These are phyloP conservation scores for Hygrocybe punicea DNA, from an alignment of 768 basidiomycete genomes.

Conservation along the genomic window DNA sequence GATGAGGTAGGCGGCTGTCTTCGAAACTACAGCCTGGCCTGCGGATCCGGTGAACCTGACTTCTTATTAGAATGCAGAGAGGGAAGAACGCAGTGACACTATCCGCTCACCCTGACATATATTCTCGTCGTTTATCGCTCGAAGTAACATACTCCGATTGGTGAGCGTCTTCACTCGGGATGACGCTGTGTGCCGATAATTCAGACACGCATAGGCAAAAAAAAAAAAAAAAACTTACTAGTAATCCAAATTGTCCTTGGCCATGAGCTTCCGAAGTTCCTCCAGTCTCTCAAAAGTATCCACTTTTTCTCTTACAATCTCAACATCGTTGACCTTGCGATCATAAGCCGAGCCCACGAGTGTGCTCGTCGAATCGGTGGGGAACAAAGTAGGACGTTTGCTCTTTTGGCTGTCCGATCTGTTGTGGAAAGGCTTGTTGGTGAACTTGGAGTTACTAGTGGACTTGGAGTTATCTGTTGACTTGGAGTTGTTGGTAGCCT, in stretches of 20 bases:
- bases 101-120: conserved; percentile 65
- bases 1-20: conserved; percentile 65
- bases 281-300: conserved; percentile 62
- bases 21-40: conserved; percentile 69
- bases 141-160: conserved; percentile 77
- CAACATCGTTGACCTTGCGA: conserved; percentile 64
- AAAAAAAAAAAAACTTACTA: conserved; percentile 51
- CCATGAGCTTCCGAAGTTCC: conserved; percentile 63
- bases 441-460: conserved; percentile 34
- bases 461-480: conserved; percentile 29
- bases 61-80: conserved; percentile 1
- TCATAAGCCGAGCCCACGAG: conserved; percentile 72
- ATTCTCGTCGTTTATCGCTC: conserved; percentile 74
- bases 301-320: conserved; percentile 47
- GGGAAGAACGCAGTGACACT: neutral
- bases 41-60: conserved; percentile 60
- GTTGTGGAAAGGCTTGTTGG: conserved; percentile 5
- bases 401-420: conserved; percentile 14
- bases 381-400: conserved; percentile 39
- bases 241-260: conserved; percentile 64
- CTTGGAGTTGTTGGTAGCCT: conserved; percentile 28
- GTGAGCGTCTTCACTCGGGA: conserved; percentile 81
- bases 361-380: conserved; percentile 67
- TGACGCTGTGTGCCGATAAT: conserved; percentile 43
- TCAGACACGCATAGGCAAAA: conserved; percentile 2